Conservation (phyloP, 2,329 filamentous ascomycete genomes). For the Exophiala phaeomuriformis region DNA sequence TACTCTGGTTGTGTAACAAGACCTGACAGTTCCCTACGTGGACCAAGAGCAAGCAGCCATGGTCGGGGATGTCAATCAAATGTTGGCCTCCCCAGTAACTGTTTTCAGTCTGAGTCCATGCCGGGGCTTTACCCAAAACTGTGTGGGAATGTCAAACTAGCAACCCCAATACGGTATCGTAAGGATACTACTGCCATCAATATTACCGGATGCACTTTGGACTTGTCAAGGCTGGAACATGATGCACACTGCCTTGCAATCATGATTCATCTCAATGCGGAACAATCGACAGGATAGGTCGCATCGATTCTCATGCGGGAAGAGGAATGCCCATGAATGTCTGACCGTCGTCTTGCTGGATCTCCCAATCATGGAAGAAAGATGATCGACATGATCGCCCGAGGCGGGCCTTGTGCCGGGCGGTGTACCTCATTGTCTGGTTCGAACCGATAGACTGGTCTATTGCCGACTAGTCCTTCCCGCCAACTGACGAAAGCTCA, state of each 20-base stretch:
- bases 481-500: constrained; percentile 10
- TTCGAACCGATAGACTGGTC: constrained; percentile 5
- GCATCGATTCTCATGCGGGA: neutral
- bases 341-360: neutral
- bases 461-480: neutral
- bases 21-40: no score
- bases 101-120: no score
- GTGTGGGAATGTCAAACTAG: neutral
- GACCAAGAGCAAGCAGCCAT: no score
- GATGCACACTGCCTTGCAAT: neutral
- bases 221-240: no score
- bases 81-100: no score
- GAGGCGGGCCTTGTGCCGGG: constrained; percentile 10
- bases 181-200: neutral
- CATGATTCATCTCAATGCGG: neutral
- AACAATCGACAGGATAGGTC: no score
- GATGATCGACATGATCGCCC: constrained; percentile 20
- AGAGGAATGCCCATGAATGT: neutral
- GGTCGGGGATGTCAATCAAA: no score
- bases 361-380: constrained; percentile 1
- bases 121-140: neutral
- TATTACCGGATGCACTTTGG: neutral
- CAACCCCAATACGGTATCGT: neutral
- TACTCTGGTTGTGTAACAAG: no score
- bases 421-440: neutral